These are phyloP conservation scores for Echria macrotheca DNA, from an alignment of 495 filamentous ascomycete species.

Conservation along the genomic window DNA sequence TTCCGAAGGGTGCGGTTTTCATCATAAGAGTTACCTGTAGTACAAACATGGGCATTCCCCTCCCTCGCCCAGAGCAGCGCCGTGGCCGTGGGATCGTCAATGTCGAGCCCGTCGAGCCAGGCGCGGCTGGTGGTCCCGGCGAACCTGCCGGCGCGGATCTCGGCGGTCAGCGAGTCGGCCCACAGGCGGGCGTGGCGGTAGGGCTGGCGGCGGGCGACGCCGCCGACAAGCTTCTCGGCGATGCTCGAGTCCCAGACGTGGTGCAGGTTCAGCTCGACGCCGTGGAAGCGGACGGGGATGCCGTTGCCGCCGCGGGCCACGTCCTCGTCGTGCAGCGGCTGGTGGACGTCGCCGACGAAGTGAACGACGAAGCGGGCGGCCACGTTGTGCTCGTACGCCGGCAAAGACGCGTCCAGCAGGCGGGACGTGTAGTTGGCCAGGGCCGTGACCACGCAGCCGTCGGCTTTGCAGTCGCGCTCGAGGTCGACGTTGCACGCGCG, in stretches of 20 bases:
- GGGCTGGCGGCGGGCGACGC: conserved; percentile 30
- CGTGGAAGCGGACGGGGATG: conserved; percentile 52
- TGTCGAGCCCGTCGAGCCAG: conserved; percentile 50
- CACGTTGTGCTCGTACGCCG: conserved; percentile 34
- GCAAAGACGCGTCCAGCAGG: conserved; percentile 37
- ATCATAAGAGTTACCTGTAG: conserved; percentile 28
- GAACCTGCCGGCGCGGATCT: conserved; percentile 52
- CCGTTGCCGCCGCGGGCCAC: conserved; percentile 56
- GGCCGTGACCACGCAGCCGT: conserved; percentile 59
- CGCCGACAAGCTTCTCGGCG: conserved; percentile 53
- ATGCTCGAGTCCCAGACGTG: conserved; percentile 60
- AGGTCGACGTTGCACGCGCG: conserved; percentile 53
- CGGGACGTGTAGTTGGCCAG: conserved; percentile 55
- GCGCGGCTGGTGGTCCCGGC: conserved; percentile 16
- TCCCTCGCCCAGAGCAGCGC: conserved; percentile 58
- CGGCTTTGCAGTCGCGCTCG: conserved; percentile 53
- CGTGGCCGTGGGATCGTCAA: conserved; percentile 42
- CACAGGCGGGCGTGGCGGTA: conserved; percentile 45
- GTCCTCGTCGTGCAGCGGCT: conserved; percentile 60
- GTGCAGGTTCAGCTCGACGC: conserved; percentile 47
- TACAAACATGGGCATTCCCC: conserved; percentile 57
- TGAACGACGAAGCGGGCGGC: conserved; percentile 61
- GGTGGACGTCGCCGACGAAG: conserved; percentile 62
- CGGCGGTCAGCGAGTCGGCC: conserved; percentile 44
- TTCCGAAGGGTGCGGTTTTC: no score